Percentiles rank a stretch among this genome's conserved stretches.
Conservation (phyloP, 495 filamentous ascomycete species). For the Podospora australis region DNA sequence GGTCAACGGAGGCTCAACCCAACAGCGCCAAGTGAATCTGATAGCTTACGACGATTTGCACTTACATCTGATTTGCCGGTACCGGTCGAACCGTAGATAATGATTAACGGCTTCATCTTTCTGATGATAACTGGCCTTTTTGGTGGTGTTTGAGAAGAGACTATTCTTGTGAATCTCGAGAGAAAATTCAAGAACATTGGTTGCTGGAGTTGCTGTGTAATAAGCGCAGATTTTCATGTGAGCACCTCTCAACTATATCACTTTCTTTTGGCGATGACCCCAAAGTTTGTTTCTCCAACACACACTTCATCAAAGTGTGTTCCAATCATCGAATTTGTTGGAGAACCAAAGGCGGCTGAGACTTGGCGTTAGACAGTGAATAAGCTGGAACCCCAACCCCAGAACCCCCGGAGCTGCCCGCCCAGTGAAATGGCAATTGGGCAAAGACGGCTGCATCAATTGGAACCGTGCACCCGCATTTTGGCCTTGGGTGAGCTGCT, state of each 20-base stretch:
- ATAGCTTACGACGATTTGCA: background rate
- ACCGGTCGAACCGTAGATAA: constrained; percentile 86
- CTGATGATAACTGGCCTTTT: constrained; percentile 4
- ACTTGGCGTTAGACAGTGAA: background rate
- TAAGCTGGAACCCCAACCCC: background rate
- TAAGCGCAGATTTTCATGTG: too few species aligned
- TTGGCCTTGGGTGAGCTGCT: background rate
- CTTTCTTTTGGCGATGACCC: too few species aligned
- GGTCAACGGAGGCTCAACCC: constrained; percentile 8
- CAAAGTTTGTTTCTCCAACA: too few species aligned
- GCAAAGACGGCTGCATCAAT: background rate
- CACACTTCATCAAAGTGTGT: too few species aligned
- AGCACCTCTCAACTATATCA: too few species aligned
- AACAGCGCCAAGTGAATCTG: background rate
- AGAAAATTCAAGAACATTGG: too few species aligned
- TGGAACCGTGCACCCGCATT: constrained; percentile 1
- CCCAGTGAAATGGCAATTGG: too few species aligned
- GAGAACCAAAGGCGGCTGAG: too few species aligned
- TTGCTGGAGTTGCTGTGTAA: too few species aligned
- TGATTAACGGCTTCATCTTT: constrained; percentile 57
- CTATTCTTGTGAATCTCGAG: too few species aligned
- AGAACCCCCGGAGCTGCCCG: background rate
- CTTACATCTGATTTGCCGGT: constrained; percentile 96
- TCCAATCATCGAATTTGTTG: too few species aligned
- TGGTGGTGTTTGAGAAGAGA: background rate